Conservation (phyloP, 129 eudicot genomes). For the Deinandra increscens region DNA sequence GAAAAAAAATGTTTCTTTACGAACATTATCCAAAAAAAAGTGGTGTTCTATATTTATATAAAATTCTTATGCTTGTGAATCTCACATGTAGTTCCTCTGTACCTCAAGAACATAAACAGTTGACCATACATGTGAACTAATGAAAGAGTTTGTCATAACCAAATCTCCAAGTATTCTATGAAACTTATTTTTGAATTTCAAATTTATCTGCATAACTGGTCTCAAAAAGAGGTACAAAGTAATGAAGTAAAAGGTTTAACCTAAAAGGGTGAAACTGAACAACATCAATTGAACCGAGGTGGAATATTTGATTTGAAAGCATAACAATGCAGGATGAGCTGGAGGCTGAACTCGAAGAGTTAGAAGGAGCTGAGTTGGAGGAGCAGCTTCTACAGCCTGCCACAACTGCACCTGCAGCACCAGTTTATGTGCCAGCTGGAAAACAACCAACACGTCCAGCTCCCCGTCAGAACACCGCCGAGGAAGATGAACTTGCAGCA, state of each 20-base stretch:
- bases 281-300: not conserved
- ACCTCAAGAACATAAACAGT: not conserved
- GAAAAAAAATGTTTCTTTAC: not conserved
- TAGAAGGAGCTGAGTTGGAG: constrained; percentile 61
- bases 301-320: not conserved
- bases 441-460: constrained; percentile 37
- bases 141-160: not conserved
- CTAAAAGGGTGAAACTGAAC: not conserved
- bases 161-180: not conserved
- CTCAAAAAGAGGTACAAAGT: not conserved
- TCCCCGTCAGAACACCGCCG: constrained; percentile 43
- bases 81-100: not conserved
- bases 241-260: not conserved
- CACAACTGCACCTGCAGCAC: constrained; percentile 47
- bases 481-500: constrained; percentile 58
- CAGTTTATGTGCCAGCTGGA: constrained; percentile 40
- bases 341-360: constrained; percentile 63
- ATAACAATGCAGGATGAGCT: constrained; percentile 47
- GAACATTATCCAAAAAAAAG: not conserved
- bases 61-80: not conserved
- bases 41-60: not conserved
- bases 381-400: constrained; percentile 59
- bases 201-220: not conserved
- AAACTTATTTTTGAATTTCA: not conserved
- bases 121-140: not conserved